Evolutionary conservation across 2,329 filamentous ascomycete genomes (phyloP), one percentile per base, ranked within the genome.

Genomic region (Didymella arachidicola): DNA sequence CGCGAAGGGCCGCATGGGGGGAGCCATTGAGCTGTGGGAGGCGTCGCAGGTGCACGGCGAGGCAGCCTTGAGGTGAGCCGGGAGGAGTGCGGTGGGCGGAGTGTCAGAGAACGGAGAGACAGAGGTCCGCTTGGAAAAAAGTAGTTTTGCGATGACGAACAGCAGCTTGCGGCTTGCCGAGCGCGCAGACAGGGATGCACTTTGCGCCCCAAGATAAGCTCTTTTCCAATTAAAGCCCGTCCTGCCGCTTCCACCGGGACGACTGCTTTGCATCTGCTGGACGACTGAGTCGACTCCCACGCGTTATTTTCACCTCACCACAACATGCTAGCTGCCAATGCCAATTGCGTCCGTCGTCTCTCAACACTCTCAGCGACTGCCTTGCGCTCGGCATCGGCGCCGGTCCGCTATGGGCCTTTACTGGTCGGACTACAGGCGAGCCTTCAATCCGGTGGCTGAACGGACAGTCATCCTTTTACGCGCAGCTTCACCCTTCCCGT

Each of bases 1-100:
- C 29, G 70, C 73, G 53, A 76, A 60, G 30, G 74, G 73, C 65
- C 76, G 73, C 74, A 77, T 73, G 61, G 56, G 64, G 65, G 74
- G 63, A 59, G 75, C 71, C 72, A 77, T 77, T 74, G 72, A 25
- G 32, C 50, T 46, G 50, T 42, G 45, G 11, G 3, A 30, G 18
- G 56, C 46, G 19, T 59, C 50, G 53, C 56, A 34, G 44, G 32
- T n/a, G 44, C 49, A 38, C 54, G 42, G 56, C 45, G 56, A 53
- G 50, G 56, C 50, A 50, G 56, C 50, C 56, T 43, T 32, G 46
- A 19, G 29, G 19, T 25, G n/a, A 39, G 26, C 27, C 45, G 43
- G 50, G 32, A 18, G 19, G 46, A 12, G 27, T 30, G 10, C 39
- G 44, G 19, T n/a, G 34, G 34, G n/a, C 32, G 34, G 50, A 46